Evolutionary conservation across 257 asterid species (phyloP).

Genomic region (Anisodus tanguticus): DNA sequence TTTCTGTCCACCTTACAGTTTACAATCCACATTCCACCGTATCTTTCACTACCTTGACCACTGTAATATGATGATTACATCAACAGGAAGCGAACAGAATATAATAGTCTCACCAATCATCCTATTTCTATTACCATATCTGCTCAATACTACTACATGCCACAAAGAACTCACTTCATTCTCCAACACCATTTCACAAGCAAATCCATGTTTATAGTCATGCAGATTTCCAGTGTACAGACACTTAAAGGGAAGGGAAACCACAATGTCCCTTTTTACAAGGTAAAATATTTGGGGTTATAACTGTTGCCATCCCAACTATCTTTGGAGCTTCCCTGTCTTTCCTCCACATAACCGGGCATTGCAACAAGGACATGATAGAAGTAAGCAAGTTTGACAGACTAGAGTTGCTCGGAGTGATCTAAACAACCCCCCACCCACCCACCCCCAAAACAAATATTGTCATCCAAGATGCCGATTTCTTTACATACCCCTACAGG

Average conservation of each 20-base stretch:
- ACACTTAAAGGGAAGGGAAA: not conserved
- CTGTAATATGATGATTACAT: conserved; percentile 18
- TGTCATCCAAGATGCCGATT: conserved; percentile 1
- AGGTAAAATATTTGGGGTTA: conserved; percentile 11
- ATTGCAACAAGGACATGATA: not conserved
- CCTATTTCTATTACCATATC: conserved; percentile 3
- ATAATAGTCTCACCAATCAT: conserved; percentile 14
- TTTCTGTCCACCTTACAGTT: conserved; percentile 17
- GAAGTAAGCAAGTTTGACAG: conserved; percentile 18
- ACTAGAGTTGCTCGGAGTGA: not conserved
- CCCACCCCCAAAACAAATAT: not conserved
- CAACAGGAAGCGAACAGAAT: conserved; percentile 13
- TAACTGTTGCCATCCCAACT: not conserved
- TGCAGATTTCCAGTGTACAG: conserved; percentile 1
- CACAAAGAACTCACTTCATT: not conserved
- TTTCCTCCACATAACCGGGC: conserved; percentile 18
- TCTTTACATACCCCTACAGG: conserved; percentile 7
- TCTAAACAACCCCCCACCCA: not conserved
- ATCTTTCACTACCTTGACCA: conserved; percentile 13
- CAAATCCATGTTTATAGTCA: conserved; percentile 4
- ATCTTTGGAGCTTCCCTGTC: not conserved
- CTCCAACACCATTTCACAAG: conserved; percentile 8
- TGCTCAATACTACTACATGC: not conserved
- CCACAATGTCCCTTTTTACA: conserved; percentile 6
- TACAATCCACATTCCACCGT: not conserved